Percentiles rank a stretch among this genome's conserved stretches.
These are phyloP conservation scores for Schizophyllum amplum DNA, from an alignment of 1,284 basidiomycete species.

Conservation along the genomic window DNA sequence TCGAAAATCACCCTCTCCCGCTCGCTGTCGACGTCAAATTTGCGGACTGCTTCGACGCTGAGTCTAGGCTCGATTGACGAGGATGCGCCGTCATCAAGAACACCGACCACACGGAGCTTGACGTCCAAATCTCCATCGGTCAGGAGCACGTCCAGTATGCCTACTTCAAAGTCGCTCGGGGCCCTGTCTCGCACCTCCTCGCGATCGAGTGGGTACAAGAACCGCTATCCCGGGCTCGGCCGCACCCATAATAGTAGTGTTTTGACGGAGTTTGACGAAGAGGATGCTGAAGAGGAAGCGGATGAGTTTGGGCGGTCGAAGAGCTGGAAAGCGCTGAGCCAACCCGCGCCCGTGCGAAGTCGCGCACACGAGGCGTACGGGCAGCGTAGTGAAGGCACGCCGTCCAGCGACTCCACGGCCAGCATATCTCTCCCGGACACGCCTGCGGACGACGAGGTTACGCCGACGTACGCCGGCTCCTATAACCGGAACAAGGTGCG, in stretches of 20 bases:
- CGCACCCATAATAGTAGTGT: neutral
- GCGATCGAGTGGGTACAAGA: neutral
- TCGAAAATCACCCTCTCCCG: constrained; percentile 22
- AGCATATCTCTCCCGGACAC: constrained; percentile 39
- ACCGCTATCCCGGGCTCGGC: no score
- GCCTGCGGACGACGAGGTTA: constrained; percentile 23
- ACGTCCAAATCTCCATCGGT: neutral
- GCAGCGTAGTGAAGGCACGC: constrained; percentile 19
- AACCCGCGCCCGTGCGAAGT: neutral
- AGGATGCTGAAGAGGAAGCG: constrained; percentile 40
- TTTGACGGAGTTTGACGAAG: constrained; percentile 47
- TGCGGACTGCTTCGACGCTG: neutral
- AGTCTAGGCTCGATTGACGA: neutral
- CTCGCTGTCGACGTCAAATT: neutral
- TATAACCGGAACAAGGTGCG: constrained; percentile 4
- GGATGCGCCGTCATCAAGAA: neutral
- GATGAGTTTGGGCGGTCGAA: constrained; percentile 10
- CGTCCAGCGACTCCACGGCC: constrained; percentile 32
- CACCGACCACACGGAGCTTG: neutral
- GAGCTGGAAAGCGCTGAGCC: neutral
- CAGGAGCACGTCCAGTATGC: neutral
- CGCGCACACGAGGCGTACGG: neutral
- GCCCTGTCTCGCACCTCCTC: neutral
- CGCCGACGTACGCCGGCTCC: constrained; percentile 3
- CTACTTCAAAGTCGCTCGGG: neutral